Evolutionary conservation across 148 eudicot species (phyloP).

Genomic region (Mesembryanthemum crystallinum): DNA sequence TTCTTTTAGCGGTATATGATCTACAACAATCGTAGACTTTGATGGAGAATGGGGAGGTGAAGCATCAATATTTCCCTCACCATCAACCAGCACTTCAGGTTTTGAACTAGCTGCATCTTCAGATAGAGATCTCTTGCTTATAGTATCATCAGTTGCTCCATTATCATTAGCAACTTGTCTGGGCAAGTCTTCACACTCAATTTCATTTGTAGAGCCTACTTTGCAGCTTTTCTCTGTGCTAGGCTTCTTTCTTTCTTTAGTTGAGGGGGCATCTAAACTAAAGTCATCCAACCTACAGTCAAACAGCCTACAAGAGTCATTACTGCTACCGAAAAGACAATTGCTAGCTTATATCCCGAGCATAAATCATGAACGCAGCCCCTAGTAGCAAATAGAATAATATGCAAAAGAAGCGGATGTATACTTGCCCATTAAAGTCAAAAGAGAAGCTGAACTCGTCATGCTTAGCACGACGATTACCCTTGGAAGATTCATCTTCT

Average conservation of each 20-base stretch:
- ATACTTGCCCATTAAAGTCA: constrained; percentile 70
- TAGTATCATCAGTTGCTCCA: constrained; percentile 26
- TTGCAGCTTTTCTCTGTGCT: constrained; percentile 32
- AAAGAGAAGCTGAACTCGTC: constrained; percentile 50
- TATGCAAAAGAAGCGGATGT: constrained; percentile 7
- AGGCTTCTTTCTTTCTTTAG: constrained; percentile 36
- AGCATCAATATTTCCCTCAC: constrained; percentile 23
- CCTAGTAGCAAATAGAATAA: constrained; percentile 6
- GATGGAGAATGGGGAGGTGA: constrained; percentile 15
- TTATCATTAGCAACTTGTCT: constrained; percentile 22
- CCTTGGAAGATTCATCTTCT: constrained; percentile 43
- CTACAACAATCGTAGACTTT: constrained; percentile 28
- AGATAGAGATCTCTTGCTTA: constrained; percentile 24
- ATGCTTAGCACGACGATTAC: constrained; percentile 41
- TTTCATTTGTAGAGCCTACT: constrained; percentile 25
- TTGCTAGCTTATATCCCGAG: background rate
- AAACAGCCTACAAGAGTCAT: constrained; percentile 14
- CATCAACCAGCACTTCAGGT: constrained; percentile 25
- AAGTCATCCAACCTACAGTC: constrained; percentile 57
- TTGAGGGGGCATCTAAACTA: constrained; percentile 42
- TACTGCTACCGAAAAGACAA: background rate
- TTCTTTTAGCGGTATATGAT: constrained; percentile 25
- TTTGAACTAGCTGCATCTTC: constrained; percentile 30
- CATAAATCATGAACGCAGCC: background rate
- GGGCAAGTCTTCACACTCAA: constrained; percentile 31